Percentiles rank a stretch among this genome's conserved stretches.
These are phyloP conservation scores for Spathaspora boniae DNA, from an alignment of 805 yeast genomes.

Conservation along the genomic window DNA sequence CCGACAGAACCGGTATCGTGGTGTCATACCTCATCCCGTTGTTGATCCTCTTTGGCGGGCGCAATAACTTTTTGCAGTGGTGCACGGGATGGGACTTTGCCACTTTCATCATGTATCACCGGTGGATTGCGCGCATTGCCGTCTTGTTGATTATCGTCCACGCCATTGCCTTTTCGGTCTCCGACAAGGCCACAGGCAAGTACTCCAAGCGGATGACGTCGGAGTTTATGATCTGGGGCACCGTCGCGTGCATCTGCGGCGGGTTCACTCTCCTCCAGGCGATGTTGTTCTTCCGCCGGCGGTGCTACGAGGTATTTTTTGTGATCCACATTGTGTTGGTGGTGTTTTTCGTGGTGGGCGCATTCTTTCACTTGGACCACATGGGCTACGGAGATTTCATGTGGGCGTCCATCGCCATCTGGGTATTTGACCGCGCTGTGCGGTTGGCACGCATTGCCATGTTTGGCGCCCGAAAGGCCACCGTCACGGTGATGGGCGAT, in stretches of 20 bases:
- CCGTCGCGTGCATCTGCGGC: constrained; percentile 27
- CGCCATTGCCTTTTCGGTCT: constrained; percentile 17
- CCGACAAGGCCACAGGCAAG: constrained; percentile 11
- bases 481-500: constrained; percentile 27
- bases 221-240: constrained; percentile 26
- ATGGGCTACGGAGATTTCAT: constrained; percentile 23
- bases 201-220: constrained; percentile 13
- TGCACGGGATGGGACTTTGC: constrained; percentile 53
- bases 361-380: constrained; percentile 50
- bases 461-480: constrained; percentile 35
- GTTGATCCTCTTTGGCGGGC: constrained; percentile 61
- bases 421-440: constrained; percentile 33
- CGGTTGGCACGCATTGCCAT: constrained; percentile 24
- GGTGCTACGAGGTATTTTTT: constrained; percentile 50
- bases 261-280: constrained; percentile 52
- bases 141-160: constrained; percentile 45
- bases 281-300: constrained; percentile 50
- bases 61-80: constrained; percentile 64
- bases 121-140: constrained; percentile 52
- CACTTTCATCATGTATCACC: constrained; percentile 56
- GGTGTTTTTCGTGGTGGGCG: constrained; percentile 45
- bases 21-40: constrained; percentile 54
- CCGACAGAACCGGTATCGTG: constrained; percentile 54
- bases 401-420: constrained; percentile 32
- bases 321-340: constrained; percentile 31